These are phyloP conservation scores for Cyclaneusma minus DNA, from an alignment of 2,329 filamentous ascomycete species.

Conservation along the genomic window DNA sequence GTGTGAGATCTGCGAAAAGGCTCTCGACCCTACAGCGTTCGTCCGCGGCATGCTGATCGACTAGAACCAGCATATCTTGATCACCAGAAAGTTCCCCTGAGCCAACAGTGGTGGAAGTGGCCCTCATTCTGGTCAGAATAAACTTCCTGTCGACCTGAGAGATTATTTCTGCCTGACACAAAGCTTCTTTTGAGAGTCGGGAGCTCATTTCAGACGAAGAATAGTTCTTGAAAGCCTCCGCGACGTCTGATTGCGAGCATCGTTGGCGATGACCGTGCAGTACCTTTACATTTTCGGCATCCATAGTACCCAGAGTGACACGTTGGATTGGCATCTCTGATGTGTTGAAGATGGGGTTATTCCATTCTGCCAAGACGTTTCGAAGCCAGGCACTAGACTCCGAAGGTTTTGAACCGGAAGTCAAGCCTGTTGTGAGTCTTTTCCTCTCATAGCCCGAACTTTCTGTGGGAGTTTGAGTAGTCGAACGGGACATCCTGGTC, in stretches of 20 bases:
- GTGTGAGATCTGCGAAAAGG: conserved; percentile 41
- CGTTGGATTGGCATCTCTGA: conserved; percentile 29
- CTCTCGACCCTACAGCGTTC: conserved; percentile 70
- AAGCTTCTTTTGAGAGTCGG: conserved; percentile 43
- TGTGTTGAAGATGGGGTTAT: conserved; percentile 59
- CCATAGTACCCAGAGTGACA: conserved; percentile 18
- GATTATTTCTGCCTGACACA: conserved; percentile 50
- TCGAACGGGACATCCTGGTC: too few species aligned
- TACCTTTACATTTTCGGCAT: conserved; percentile 8
- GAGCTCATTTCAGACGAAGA: conserved; percentile 18
- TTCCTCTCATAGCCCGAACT: conserved; percentile 14
- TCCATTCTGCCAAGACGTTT: conserved; percentile 47
- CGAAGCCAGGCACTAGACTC: conserved; percentile 37
- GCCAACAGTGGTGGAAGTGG: not conserved
- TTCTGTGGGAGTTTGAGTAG: too few species aligned
- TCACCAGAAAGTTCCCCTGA: conserved; percentile 2
- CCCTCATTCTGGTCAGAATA: conserved; percentile 48
- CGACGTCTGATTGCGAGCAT: conserved; percentile 15
- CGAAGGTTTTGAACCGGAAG: conserved; percentile 18
- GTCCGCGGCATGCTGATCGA: conserved; percentile 93
- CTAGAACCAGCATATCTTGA: conserved; percentile 35
- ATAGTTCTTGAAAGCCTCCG: conserved; percentile 12
- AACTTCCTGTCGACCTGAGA: conserved; percentile 85
- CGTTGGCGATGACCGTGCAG: conserved; percentile 11
- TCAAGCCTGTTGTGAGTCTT: not conserved